A percentile compares a stretch with the other conserved stretches of the same genome.
phyloP scores from a whole-genome alignment of 2,329 filamentous ascomycete species.

The Pseudogymnoascus sp. region DNA sequence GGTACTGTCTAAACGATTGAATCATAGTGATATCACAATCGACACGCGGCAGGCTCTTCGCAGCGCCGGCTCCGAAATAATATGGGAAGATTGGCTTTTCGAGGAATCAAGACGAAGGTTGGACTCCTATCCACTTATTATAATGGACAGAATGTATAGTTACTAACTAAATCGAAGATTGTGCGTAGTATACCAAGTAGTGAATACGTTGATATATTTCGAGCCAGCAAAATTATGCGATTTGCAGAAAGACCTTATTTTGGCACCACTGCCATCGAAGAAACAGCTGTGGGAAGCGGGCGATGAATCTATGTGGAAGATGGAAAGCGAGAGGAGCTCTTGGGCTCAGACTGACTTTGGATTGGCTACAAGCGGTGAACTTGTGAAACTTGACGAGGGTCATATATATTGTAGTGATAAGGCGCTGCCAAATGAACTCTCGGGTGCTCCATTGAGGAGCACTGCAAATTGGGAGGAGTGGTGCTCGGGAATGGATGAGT shows the following conservation, averaged over 20 bases:
- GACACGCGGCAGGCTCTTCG: conserved; percentile 15
- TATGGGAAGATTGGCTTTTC: conserved; percentile 35
- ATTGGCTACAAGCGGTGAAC: conserved; percentile 27
- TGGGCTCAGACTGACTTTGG: conserved; percentile 22
- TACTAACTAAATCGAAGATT: conserved; percentile 26
- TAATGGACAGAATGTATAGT: not conserved
- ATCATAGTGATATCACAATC: conserved; percentile 13
- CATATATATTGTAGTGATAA: conserved; percentile 22
- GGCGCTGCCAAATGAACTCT: conserved; percentile 15
- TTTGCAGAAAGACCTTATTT: conserved; percentile 28
- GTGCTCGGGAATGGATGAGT: conserved; percentile 37
- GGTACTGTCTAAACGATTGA: conserved; percentile 16
- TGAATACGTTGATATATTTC: conserved; percentile 36
- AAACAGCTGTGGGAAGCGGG: conserved; percentile 37
- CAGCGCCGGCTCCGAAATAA: conserved; percentile 19
- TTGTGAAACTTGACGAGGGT: conserved; percentile 25
- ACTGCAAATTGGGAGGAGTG: conserved; percentile 35
- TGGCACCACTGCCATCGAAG: conserved; percentile 35
- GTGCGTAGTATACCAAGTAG: conserved; percentile 31
- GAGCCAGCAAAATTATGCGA: conserved; percentile 32
- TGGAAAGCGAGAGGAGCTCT: conserved; percentile 24
- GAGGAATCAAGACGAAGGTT: conserved; percentile 33
- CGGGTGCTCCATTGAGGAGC: conserved; percentile 16
- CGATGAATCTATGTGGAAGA: conserved; percentile 29
- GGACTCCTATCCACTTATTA: conserved; percentile 12